Evolutionary conservation across 2,329 filamentous ascomycete species (phyloP), one percentile per base, ranked within the genome.

Genomic region (Trichophaea hybrida): DNA sequence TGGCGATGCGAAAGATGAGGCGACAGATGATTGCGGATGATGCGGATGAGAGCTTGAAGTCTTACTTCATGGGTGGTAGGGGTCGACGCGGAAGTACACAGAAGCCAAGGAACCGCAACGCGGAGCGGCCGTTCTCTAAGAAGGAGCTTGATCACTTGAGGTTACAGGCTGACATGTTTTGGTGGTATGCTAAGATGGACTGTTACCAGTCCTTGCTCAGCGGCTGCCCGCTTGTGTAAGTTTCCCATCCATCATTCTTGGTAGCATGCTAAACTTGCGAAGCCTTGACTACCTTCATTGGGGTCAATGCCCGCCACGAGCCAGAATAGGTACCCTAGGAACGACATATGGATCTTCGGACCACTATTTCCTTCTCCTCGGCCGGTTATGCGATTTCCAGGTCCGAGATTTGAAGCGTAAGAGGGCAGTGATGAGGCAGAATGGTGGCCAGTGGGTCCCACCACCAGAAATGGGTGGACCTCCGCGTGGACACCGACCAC

Each of bases 131-230:
- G n/a, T 57, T 75, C 34, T 72, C 73, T 7, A 69, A 71, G 13
- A 75, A 75, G 62, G 90, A 97, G 62, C 78, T 94, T 52, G 83
- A 88, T 63, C 83, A 80, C 44, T 94, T 86, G 68, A 86, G 93
- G 68, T 84, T 86, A 13, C 77, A 93, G 43, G 82, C 86, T 64
- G 93, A 97, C 72, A 74, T 97, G 4, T 94, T 86, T 70, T 98
- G 91, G 90, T 96, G 89, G 86, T 96, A 90, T 70, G 84, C 81
- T 68, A 94, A 95, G 72, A 93, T 96, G 76, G 93, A 97, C 71
- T 82, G 86, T 6, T 94, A 91, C 67, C 91, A 96, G 71, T 89
- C 87, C 70, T 81, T 96, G 62, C 75, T 97, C 31, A 93, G 90
- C 66, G 91, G 88, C 6, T 90, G 91, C 46, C 79, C 79, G 63